Base-by-base conservation (phyloP, 441 rosid genomes). In the Mallotus japonicus region DNA sequence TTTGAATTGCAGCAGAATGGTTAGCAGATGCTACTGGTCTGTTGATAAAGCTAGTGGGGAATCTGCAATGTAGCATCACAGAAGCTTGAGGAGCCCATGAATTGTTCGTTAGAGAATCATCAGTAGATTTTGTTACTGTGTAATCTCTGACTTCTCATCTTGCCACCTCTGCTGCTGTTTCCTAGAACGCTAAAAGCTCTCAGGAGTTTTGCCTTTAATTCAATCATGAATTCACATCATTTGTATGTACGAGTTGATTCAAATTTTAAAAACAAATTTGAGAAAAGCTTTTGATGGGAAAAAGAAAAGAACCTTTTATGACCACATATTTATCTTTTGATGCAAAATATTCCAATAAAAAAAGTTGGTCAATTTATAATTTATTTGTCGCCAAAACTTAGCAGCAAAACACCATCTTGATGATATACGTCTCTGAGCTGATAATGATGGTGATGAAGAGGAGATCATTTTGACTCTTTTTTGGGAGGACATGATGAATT, bases 81-180 rank as follows among this genome's bases (percentile, higher is more conserved):
- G 88, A 80, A 53, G 82, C 75, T 74, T 81, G 86, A 1, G 81
- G 76, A 57, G 80, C 81, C 32, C 75, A 65, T 6, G 72, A 67
- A 71, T 73, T 84, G 37, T 76, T 81, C 74, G 79, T 86, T 37
- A 71, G 47, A 50, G 61, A 56, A 72, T 89, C 93, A 78, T 87
- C 96, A 71, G 75, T 14, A 22, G 67, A 55, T 80, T 85, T 87
- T 67, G 75, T 56, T 73, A 79, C 60, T 79, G 73, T 87, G 76
- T 67, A 28, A 20, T 88, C 89, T 80, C 72, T 79, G 89, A 84
- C 77, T 82, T 83, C 87, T 85, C 57, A 50, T 75, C 86, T 84
- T 91, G 71, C 89, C 78, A 19, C 69, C 72, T 80, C 79, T 86
- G 34, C 59, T 40, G 62, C 56, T 76, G 72, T 82, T 87, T 74